Conservation (phyloP, 768 basidiomycete species). For the Daedaleopsis nitida region DNA sequence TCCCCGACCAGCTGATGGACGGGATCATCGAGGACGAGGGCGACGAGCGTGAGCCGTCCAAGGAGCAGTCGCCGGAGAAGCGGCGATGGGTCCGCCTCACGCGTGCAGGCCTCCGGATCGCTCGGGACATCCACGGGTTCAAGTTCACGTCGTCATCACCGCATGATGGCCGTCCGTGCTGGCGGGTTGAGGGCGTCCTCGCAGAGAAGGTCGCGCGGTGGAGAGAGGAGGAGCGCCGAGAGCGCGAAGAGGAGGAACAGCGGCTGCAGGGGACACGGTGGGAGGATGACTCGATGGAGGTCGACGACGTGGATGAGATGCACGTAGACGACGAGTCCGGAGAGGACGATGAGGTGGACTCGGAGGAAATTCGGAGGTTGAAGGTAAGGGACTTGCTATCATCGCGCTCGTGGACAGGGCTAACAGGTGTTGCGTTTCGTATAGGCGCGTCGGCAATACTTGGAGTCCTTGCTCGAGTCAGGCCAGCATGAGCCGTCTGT, state of each 20-base stretch:
- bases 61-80: slow-evolving; percentile 30
- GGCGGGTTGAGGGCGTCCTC: slow-evolving; percentile 65
- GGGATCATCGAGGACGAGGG: slow-evolving; percentile 83
- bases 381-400: slow-evolving; percentile 53
- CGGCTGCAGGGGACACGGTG: slow-evolving; percentile 61
- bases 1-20: slow-evolving; percentile 56
- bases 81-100: slow-evolving; percentile 76
- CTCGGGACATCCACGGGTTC: slow-evolving; percentile 75
- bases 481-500: slow-evolving; percentile 36
- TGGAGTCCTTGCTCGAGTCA: slow-evolving; percentile 65
- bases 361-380: slow-evolving; percentile 73
- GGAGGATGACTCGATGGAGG: slow-evolving; percentile 71
- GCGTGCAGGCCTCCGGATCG: slow-evolving; percentile 69
- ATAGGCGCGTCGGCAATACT: slow-evolving; percentile 74
- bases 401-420: slow-evolving; percentile 17
- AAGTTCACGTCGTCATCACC: slow-evolving; percentile 39
- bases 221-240: slow-evolving; percentile 69
- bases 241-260: slow-evolving; percentile 68
- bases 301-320: slow-evolving; percentile 58
- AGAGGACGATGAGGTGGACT: slow-evolving; percentile 65
- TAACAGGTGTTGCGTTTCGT: slow-evolving; percentile 15
- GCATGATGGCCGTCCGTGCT: slow-evolving; percentile 55
- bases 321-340: slow-evolving; percentile 50
- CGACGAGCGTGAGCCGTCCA: slow-evolving; percentile 46
- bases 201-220: slow-evolving; percentile 69